phyloP scores from a whole-genome alignment of 306 rosid genomes.

The Adenanthera pavonina region DNA sequence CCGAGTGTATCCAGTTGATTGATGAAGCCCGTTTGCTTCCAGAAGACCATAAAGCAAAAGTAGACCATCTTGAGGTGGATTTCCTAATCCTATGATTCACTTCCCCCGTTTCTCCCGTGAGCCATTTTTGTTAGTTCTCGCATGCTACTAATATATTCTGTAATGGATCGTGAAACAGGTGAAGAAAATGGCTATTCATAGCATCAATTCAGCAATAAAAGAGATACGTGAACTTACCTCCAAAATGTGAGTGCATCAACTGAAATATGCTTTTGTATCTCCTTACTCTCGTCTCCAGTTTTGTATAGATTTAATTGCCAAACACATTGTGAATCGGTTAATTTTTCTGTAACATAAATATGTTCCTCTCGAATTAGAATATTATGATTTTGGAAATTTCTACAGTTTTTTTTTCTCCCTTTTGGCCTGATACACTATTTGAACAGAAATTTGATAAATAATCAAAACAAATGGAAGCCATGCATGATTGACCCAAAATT shows the following conservation, averaged over 20 bases:
- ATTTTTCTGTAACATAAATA: constrained; percentile 10
- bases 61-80: constrained; percentile 79
- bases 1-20: constrained; percentile 69
- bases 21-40: constrained; percentile 84
- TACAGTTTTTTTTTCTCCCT: not conserved
- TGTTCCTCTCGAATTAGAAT: constrained; percentile 33
- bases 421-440: not conserved
- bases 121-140: not conserved
- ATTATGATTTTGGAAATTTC: constrained; percentile 5
- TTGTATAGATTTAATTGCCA: constrained; percentile 41
- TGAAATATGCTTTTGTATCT: constrained; percentile 16
- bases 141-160: constrained; percentile 11
- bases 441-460: constrained; percentile 10
- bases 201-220: constrained; percentile 77
- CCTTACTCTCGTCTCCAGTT: constrained; percentile 2
- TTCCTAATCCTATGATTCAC: constrained; percentile 20
- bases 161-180: constrained; percentile 60
- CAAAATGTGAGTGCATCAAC: constrained; percentile 53
- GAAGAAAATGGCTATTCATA: constrained; percentile 78
- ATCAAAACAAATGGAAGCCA: not conserved
- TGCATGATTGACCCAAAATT: not conserved
- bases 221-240: constrained; percentile 85
- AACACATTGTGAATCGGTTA: constrained; percentile 25
- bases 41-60: constrained; percentile 71
- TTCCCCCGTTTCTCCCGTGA: not conserved